Conservation (phyloP, 257 asterid species). For the Verbascum thapsus region DNA sequence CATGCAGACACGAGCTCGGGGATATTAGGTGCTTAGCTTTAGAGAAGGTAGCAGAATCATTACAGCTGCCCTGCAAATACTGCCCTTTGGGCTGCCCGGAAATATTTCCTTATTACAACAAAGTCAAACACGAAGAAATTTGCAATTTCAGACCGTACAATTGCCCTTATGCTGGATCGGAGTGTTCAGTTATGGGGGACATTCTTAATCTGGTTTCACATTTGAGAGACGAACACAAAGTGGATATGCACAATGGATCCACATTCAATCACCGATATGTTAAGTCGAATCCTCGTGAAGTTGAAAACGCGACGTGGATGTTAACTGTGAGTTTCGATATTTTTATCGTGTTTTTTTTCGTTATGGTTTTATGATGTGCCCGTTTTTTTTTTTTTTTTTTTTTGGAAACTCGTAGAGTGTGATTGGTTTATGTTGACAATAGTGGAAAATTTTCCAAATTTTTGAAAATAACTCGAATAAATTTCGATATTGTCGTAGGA, state of each 20-base stretch:
- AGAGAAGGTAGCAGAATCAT: slow-evolving; percentile 76
- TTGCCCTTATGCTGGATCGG: slow-evolving; percentile 90
- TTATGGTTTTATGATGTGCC: too few species aligned
- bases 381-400: too few species aligned
- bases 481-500: too few species aligned
- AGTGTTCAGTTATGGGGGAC: slow-evolving; percentile 69
- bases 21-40: slow-evolving; percentile 80
- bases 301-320: slow-evolving; percentile 91
- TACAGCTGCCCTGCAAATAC: slow-evolving; percentile 77
- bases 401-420: too few species aligned
- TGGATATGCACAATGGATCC: slow-evolving; percentile 85
- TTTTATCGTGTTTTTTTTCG: background rate
- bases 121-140: slow-evolving; percentile 68
- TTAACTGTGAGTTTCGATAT: slow-evolving; percentile 55
- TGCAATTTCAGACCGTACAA: slow-evolving; percentile 72
- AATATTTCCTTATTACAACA: slow-evolving; percentile 80
- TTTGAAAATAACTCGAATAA: too few species aligned
- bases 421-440: too few species aligned
- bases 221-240: slow-evolving; percentile 80
- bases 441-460: too few species aligned
- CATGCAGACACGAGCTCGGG: slow-evolving; percentile 84
- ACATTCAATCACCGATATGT: slow-evolving; percentile 85
- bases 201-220: slow-evolving; percentile 75
- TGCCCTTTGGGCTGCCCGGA: slow-evolving; percentile 70
- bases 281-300: slow-evolving; percentile 86